Base-by-base conservation (phyloP, 1,284 basidiomycete species). In the Boletus mariae region DNA sequence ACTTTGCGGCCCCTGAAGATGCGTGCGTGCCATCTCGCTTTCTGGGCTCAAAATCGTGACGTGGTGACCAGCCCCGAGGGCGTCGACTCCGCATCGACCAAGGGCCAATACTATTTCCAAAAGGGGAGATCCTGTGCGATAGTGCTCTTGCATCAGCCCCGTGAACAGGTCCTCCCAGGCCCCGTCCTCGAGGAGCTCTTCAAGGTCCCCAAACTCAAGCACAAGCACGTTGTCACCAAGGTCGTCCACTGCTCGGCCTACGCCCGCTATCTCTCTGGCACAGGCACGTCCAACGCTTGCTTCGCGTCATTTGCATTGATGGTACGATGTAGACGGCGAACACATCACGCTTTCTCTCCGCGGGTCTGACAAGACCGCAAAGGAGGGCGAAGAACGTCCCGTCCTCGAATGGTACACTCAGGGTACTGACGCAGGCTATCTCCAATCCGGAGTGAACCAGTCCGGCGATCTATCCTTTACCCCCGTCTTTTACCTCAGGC, bases 41-140 rank as follows among this genome's bases (percentile, higher is more conserved):
- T 41, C 47, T 6, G 38, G 5, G 37, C 12, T 7, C 29, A 12
- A 32, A 4, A 6, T 45, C 8, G 12, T 10, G 43, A 20, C 20
- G 3, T 4, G 2, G 11, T 26, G 12, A 3, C 4, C 17, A 54
- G 53, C 9, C 52, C 53, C 6, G 34, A 53, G 23, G 52, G 20
- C 5, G 40, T 54, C 28, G 31, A 26, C 3, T 45, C 38, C 4
- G 56, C 47, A 9, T 40, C 56, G 7, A 58, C 59, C 11, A 60
- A 60, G 32, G 59, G 58, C 25, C 47, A 56, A 13, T 59, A 41
- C 42, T 55, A 45, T 37, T 59, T 59, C 38, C 59, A 59, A 17
- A 48, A 42, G 7, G 57, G 49, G 35, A 23, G n/a, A 29, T 59
- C 38, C 29, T 59, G 34, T 37, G 59, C 45, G 7, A 32, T 59